phyloP scores from a whole-genome alignment of 345 rosid genomes.

The Gossypium stocksii region DNA sequence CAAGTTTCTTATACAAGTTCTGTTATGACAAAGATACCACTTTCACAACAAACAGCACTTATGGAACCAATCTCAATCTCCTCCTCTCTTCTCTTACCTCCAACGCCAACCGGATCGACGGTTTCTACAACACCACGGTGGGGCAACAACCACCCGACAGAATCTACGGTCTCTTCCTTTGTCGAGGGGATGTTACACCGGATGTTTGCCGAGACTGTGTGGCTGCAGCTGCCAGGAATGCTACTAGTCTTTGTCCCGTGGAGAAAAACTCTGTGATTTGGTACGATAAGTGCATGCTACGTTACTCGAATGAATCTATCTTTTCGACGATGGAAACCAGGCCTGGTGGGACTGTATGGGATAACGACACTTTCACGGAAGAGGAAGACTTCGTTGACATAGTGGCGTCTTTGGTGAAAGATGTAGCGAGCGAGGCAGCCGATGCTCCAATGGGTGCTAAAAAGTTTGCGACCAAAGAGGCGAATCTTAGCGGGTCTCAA shows the following conservation, averaged over 20 bases:
- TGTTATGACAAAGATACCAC: background rate
- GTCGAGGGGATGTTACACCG: conserved; percentile 26
- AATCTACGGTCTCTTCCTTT: conserved; percentile 25
- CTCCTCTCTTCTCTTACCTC: conserved; percentile 1
- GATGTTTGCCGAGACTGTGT: conserved; percentile 9
- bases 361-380: background rate
- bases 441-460: background rate
- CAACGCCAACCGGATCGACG: background rate
- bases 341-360: background rate
- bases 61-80: conserved; percentile 7
- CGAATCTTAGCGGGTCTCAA: background rate
- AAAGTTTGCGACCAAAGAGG: conserved; percentile 14
- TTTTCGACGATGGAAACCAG: background rate
- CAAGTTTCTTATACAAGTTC: background rate
- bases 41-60: background rate
- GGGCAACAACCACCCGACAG: background rate
- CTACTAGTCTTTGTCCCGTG: conserved; percentile 5
- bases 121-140: conserved; percentile 7
- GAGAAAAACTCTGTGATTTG: background rate
- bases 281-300: conserved; percentile 25
- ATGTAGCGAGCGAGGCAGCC: background rate
- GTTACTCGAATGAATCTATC: conserved; percentile 8
- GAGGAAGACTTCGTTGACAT: background rate
- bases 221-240: background rate
- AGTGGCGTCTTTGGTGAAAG: conserved; percentile 5